Base-by-base conservation (phyloP, 2,329 filamentous ascomycete species). In the Penicillium sp. region DNA sequence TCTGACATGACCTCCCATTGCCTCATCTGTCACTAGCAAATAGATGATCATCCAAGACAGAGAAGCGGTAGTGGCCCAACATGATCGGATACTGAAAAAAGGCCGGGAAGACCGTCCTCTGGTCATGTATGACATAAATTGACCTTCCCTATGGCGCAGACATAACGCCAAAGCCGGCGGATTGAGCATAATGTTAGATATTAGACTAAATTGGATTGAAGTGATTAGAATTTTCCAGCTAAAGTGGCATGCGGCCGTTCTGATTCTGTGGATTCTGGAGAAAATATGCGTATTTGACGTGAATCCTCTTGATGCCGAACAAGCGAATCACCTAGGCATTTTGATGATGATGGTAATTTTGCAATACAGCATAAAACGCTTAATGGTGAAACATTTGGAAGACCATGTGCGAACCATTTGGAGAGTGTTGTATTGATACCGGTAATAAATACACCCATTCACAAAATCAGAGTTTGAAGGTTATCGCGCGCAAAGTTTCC, bases 381-480 rank as follows among this genome's bases (percentile, higher is more conserved):
- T 6, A 4, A 8, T 17, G 1, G n/a, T 13, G n/a, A 21, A 37
- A 8, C 4, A 47, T 21, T 46, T 17, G 4, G 5, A 8, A 17
- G 8, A 21, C 10, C 1, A 25, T 31, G 15, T 1, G 1, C 2
- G 3, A 13, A 19, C 0, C 6, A 4, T n/a, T 15, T 10, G 2
- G 12, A 10, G 2, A 6, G 9, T 1, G 12, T 0, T 6, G 54
- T 57, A 57, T 35, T 23, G 25, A 35, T 57, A 48, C 55, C 27
- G 2, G 55, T 57, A 54, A 42, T 31, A 0, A 48, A 54, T 57
- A 57, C 55, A 31, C 13, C 5, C 6, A n/a, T 31, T 40, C 38
- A n/a, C 7, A 40, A 54, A 35, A 57, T 48, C 50, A 47, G 50
- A 57, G 15, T 57, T 57, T 48, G 55, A 54, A 43, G n/a, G 4